Percentiles rank a stretch among this genome's conserved stretches.
Evolutionary conservation across 176 grass and related monocot species (phyloP).

Genomic region (Stipa capillata): DNA sequence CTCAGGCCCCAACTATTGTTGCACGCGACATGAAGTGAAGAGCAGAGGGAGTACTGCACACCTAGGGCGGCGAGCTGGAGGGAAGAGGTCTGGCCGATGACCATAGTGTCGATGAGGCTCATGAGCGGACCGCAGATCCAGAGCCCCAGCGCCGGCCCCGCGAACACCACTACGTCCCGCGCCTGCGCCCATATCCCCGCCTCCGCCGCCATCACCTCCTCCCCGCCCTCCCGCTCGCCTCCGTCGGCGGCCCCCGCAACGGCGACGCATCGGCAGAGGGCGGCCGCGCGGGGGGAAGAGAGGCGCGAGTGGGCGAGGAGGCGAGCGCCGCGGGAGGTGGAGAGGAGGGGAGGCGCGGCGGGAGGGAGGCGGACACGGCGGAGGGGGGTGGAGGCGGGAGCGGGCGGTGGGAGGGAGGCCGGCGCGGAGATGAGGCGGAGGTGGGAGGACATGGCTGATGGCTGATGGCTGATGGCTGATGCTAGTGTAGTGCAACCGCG

Average conservation of each 20-base stretch:
- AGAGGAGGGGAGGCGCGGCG: neutral
- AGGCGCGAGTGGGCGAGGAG: neutral
- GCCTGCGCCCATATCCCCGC: constrained; percentile 59
- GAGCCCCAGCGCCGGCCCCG: constrained; percentile 65
- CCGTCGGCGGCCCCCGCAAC: neutral
- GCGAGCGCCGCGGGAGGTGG: neutral
- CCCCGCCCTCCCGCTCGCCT: neutral
- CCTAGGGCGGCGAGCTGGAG: constrained; percentile 81
- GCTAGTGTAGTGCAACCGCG: neutral
- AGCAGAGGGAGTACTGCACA: neutral
- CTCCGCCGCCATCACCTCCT: neutral
- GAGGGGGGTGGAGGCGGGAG: neutral
- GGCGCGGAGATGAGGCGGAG: constrained; percentile 31
- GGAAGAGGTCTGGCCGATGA: constrained; percentile 77
- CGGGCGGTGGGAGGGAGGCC: neutral
- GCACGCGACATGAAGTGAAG: neutral
- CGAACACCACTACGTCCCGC: constrained; percentile 66
- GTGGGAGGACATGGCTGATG: constrained; percentile 27
- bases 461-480: no score
- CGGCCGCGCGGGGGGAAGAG: neutral
- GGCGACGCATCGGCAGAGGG: neutral
- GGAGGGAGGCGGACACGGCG: neutral
- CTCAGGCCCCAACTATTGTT: neutral
- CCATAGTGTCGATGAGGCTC: constrained; percentile 99
- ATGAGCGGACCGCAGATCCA: constrained; percentile 85